Evolutionary conservation across 1,284 basidiomycete genomes (phyloP).

Genomic region (Sphaerobolus stellatus): DNA sequence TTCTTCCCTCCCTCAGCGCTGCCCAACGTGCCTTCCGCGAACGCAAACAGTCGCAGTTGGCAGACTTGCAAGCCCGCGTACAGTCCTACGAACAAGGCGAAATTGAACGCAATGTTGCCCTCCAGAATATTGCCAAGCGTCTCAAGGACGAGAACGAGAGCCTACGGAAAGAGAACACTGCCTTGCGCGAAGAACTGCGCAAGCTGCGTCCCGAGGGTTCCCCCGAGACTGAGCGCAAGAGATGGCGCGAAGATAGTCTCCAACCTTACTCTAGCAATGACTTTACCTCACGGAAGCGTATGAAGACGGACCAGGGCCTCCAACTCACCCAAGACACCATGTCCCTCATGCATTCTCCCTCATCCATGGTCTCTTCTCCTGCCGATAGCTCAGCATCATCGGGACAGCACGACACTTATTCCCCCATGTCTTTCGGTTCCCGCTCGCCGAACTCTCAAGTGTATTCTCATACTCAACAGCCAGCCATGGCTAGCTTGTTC

Average conservation of each 20-base stretch:
- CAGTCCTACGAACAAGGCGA: slow-evolving; percentile 88
- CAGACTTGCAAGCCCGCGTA: slow-evolving; percentile 85
- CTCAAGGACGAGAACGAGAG: slow-evolving; percentile 85
- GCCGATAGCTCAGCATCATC: slow-evolving; percentile 37
- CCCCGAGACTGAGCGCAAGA: slow-evolving; percentile 43
- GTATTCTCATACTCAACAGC: slow-evolving; percentile 32
- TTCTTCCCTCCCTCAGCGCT: slow-evolving; percentile 50
- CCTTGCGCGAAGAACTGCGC: slow-evolving; percentile 60
- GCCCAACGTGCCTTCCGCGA: slow-evolving; percentile 91
- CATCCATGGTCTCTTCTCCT: slow-evolving; percentile 55
- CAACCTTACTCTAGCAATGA: slow-evolving; percentile 29
- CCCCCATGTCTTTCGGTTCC: slow-evolving; percentile 41
- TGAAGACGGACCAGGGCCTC: slow-evolving; percentile 35
- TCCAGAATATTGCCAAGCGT: slow-evolving; percentile 82
- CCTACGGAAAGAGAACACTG: slow-evolving; percentile 62
- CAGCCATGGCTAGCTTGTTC: slow-evolving; percentile 17
- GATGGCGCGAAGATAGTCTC: slow-evolving; percentile 29
- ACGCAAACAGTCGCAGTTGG: slow-evolving; percentile 85
- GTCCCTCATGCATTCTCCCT: slow-evolving; percentile 29
- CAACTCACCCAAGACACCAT: slow-evolving; percentile 21
- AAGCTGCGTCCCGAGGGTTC: slow-evolving; percentile 28
- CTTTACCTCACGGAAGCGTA: slow-evolving; percentile 48
- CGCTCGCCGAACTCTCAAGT: slow-evolving; percentile 29
- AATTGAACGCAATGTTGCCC: slow-evolving; percentile 82
- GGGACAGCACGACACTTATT: slow-evolving; percentile 42